Evolutionary conservation across 2,329 filamentous ascomycete genomes (phyloP).

Genomic region (Blumeria hordei): DNA sequence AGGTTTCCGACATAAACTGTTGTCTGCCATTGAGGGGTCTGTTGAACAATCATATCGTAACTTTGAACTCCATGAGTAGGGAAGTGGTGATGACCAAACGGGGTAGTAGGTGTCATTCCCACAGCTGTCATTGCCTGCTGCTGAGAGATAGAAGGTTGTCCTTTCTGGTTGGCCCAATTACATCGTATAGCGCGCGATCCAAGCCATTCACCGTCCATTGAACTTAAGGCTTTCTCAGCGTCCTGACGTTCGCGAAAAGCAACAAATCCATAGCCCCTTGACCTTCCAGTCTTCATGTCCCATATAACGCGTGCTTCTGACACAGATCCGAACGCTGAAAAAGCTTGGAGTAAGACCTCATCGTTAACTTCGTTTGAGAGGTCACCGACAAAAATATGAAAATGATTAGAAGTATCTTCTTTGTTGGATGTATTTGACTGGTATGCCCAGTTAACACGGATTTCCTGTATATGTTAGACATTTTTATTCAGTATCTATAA

Average conservation of each 20-base stretch:
- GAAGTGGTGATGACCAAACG: conserved; percentile 93
- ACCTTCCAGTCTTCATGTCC: conserved; percentile 99
- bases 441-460: conserved; percentile 98
- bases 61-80: conserved; percentile 90
- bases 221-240: conserved; percentile 84
- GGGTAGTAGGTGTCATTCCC: conserved; percentile 93
- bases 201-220: conserved; percentile 98
- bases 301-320: conserved; percentile 99
- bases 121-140: conserved; percentile 92
- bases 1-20: conserved; percentile 96
- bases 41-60: conserved; percentile 87
- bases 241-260: conserved; percentile 86
- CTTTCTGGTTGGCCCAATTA: conserved; percentile 99
- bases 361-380: conserved; percentile 98
- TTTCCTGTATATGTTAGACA: conserved; percentile 39
- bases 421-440: conserved; percentile 87
- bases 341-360: conserved; percentile 77
- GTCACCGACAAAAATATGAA: conserved; percentile 97
- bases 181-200: conserved; percentile 93
- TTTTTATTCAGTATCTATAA: neutral
- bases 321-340: conserved; percentile 84
- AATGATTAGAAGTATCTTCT: conserved; percentile 94
- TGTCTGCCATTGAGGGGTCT: conserved; percentile 95
- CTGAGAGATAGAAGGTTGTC: conserved; percentile 95
- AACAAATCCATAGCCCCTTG: conserved; percentile 91